These are phyloP conservation scores for Aspergillus sp. DNA, from an alignment of 2,329 filamentous ascomycete species.

Conservation along the genomic window DNA sequence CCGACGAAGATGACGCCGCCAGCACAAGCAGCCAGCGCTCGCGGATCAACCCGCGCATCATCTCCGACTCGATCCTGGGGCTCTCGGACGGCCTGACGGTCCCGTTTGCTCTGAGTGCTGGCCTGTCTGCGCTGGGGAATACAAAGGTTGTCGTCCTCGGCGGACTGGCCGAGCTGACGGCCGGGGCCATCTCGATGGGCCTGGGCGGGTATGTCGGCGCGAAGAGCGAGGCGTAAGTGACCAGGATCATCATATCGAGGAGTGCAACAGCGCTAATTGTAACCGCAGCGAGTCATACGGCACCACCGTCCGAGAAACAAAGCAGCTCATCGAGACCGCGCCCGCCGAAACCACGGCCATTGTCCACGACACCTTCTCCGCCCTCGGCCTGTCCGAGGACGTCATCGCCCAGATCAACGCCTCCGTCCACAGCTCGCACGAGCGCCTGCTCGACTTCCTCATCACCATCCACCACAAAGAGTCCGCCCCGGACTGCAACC, in stretches of 20 bases:
- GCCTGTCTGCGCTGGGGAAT: slow-evolving; percentile 51
- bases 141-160: slow-evolving; percentile 62
- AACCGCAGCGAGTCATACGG: slow-evolving; percentile 35
- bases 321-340: slow-evolving; percentile 30
- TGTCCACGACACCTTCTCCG: slow-evolving; percentile 33
- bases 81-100: slow-evolving; percentile 71
- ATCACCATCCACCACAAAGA: slow-evolving; percentile 41
- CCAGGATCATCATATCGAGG: not conserved
- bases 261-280: slow-evolving; percentile 1
- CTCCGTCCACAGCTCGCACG: slow-evolving; percentile 28
- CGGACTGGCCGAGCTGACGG: slow-evolving; percentile 66
- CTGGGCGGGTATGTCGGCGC: slow-evolving; percentile 62
- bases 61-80: slow-evolving; percentile 59
- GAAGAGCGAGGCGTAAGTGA: slow-evolving; percentile 43
- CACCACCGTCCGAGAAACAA: slow-evolving; percentile 37
- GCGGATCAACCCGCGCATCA: slow-evolving; percentile 35
- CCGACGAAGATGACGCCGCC: slow-evolving; percentile 13
- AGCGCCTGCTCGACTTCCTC: slow-evolving; percentile 38
- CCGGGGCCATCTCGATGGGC: slow-evolving; percentile 69
- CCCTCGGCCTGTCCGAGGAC: slow-evolving; percentile 31
- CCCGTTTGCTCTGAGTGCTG: slow-evolving; percentile 68
- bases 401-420: slow-evolving; percentile 27
- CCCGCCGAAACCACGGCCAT: slow-evolving; percentile 29
- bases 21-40: slow-evolving; percentile 17
- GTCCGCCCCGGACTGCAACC: slow-evolving; percentile 35